Percentiles rank a stretch among this genome's conserved stretches.
phyloP scores from a whole-genome alignment of 2,329 filamentous ascomycete genomes.

The Zymoseptoria passerinii region DNA sequence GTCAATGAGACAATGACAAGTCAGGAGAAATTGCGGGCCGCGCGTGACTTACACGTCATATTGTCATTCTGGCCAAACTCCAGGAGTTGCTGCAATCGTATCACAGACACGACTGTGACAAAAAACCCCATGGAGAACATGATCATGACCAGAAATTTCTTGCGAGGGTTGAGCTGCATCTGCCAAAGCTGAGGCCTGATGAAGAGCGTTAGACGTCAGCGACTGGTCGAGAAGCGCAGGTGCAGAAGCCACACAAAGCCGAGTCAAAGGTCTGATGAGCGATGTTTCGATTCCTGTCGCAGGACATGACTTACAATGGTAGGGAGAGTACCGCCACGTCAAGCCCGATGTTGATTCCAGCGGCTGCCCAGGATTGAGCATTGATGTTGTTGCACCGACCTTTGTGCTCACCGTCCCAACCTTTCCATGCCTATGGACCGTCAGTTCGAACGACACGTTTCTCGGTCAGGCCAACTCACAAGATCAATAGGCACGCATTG shows the following conservation, averaged over 20 bases:
- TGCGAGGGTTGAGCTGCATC: constrained; percentile 13
- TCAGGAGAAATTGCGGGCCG: not conserved
- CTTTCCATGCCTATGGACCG: constrained; percentile 7
- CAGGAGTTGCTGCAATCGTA: constrained; percentile 11
- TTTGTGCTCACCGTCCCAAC: constrained; percentile 10
- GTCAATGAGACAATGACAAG: not conserved
- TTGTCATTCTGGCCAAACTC: constrained; percentile 12
- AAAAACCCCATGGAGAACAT: constrained; percentile 17
- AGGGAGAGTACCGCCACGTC: constrained; percentile 10
- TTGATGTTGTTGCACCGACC: constrained; percentile 14
- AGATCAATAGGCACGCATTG: constrained; percentile 9
- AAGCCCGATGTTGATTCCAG: constrained; percentile 12
- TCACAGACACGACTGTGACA: constrained; percentile 12
- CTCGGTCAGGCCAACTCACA: constrained; percentile 1
- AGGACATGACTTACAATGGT: constrained; percentile 5
- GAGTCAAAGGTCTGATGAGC: not conserved
- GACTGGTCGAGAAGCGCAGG: not conserved
- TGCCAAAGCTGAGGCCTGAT: constrained; percentile 11
- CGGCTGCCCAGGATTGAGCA: constrained; percentile 13
- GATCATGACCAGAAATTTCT: constrained; percentile 14
- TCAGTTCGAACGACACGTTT: not conserved
- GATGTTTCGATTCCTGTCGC: not conserved
- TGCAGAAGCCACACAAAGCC: not conserved
- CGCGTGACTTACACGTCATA: constrained; percentile 5
- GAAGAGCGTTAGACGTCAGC: not conserved